These are phyloP conservation scores for Blastobotrys serpentis DNA, from an alignment of 1,139 yeast genomes.

Conservation along the genomic window DNA sequence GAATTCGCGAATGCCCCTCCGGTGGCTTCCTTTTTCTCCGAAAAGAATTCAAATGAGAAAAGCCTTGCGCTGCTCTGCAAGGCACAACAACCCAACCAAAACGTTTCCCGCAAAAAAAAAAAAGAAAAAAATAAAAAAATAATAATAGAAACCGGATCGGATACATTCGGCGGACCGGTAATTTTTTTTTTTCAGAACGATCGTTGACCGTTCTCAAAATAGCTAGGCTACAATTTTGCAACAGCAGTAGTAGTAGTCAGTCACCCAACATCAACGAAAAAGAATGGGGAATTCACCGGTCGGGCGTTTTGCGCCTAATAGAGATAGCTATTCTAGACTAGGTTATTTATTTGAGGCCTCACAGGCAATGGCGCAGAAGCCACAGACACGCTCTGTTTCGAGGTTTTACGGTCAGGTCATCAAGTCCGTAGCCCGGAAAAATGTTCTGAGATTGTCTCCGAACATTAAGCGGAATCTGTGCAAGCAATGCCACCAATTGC, in stretches of 20 bases:
- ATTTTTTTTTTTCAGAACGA: too few relatives aligned
- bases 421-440: constrained; percentile 55
- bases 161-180: too few relatives aligned
- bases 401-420: constrained; percentile 45
- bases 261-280: not conserved
- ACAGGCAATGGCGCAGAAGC: constrained; percentile 34
- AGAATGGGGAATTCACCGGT: not conserved
- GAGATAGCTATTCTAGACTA: not conserved
- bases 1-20: too few relatives aligned
- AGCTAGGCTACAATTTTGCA: too few relatives aligned
- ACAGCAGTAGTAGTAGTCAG: too few relatives aligned
- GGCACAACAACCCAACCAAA: too few relatives aligned
- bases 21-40: too few relatives aligned
- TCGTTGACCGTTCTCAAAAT: not conserved
- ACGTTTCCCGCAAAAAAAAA: too few relatives aligned
- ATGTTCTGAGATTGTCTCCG: constrained; percentile 62
- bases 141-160: too few relatives aligned
- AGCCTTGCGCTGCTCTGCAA: too few relatives aligned
- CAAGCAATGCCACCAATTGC: constrained; percentile 52
- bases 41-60: too few relatives aligned
- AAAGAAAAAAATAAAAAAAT: too few relatives aligned
- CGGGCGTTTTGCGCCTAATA: not conserved
- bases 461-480: constrained; percentile 60
- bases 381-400: constrained; percentile 39
- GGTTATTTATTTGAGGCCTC: not conserved